Conservation (phyloP, 208 protist species). For the Trypanosomatidae sp. region DNA sequence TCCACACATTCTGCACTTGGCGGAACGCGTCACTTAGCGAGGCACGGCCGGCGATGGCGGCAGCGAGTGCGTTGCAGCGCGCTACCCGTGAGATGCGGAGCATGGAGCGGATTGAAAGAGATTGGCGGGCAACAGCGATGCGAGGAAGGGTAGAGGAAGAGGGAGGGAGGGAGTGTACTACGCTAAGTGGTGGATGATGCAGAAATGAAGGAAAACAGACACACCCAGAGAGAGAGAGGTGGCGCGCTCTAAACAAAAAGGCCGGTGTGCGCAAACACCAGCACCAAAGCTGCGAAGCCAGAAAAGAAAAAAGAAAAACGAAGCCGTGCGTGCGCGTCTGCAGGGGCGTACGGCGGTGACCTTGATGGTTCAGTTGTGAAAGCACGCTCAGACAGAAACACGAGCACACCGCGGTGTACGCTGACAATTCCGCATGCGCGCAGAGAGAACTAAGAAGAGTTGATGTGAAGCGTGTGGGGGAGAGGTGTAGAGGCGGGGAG, state of each 20-base stretch:
- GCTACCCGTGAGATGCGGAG: conserved; percentile 13
- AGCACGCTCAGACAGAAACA: neutral
- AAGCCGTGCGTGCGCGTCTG: neutral
- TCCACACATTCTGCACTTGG: conserved; percentile 61
- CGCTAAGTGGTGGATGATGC: neutral
- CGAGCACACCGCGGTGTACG: neutral
- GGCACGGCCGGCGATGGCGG: conserved; percentile 16
- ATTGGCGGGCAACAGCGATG: neutral
- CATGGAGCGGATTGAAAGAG: conserved; percentile 3
- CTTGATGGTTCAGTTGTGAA: neutral
- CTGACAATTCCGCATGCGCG: neutral
- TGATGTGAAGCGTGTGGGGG: neutral
- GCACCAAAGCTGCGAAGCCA: neutral
- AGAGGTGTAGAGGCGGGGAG: neutral
- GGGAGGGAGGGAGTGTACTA: neutral
- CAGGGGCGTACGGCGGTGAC: neutral
- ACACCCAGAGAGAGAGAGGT: neutral
- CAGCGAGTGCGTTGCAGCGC: conserved; percentile 26
- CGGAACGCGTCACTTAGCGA: conserved; percentile 41
- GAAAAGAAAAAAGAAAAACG: neutral
- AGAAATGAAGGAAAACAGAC: neutral
- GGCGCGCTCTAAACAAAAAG: neutral
- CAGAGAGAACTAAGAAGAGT: too few species aligned
- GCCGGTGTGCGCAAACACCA: neutral
- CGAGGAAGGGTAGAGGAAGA: neutral